Evolutionary conservation across 2,329 filamentous ascomycete genomes (phyloP), one percentile per base, ranked within the genome.

Genomic region (Cytospora chrysosperma): DNA sequence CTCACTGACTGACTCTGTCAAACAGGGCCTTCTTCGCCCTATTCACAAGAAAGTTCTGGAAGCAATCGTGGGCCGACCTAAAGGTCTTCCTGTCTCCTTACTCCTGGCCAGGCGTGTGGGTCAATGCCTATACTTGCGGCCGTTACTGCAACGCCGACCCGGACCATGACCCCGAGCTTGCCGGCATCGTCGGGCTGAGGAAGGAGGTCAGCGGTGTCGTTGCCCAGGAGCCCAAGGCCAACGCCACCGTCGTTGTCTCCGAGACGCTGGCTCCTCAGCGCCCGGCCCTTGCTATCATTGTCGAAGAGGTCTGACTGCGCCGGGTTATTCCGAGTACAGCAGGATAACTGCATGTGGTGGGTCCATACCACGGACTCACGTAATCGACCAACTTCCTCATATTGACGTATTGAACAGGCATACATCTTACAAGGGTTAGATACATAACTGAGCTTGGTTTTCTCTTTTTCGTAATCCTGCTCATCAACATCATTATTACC

Each of bases 161-260:
- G 47, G 56, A 59, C 28, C 21, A 59, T 49, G 56, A 59, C 21
- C 21, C 32, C 4, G 72, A 66, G 47, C 21, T 67, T 64, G 32
- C 55, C 8, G 32, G 12, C 30, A 12, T 59, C 8, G 21, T 34
- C 7, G 17, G 37, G 5, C 17, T n/a, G n/a, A 34, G 27, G 17
- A 30, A 50, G n/a, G 12, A 26, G 27, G 12, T 8, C 26, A 58
- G 21, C n/a, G 7, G 12, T 9, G 19, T 58, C n/a, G 43, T 50
- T 17, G 30, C 43, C 12, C 13, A 34, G 50, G 27, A 27, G n/a
- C 28, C 8, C 30, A 40, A 40, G 37, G 28, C 32, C 32, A 10
- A 34, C 32, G 9, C 32, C 12, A 15, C 12, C 12, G 34, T 58
- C 17, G 15, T 43, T 26, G 21, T 37, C 8, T 15, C 43, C n/a